Base-by-base conservation (phyloP, 1,284 basidiomycete species). In the Ceratobasidium sp. region DNA sequence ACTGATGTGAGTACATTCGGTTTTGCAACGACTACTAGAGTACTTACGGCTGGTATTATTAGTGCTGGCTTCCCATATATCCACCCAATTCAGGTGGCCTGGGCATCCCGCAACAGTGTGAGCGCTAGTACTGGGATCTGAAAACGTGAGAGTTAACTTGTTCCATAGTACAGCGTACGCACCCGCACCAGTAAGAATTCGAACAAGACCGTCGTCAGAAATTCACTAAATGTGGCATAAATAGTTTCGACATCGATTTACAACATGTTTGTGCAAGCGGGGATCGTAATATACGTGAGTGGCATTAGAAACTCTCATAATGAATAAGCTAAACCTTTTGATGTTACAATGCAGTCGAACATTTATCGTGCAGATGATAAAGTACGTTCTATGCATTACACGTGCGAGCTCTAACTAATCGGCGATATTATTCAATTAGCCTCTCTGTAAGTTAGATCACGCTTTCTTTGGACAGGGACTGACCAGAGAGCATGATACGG, bases 351-450 rank as follows among this genome's bases (percentile, higher is more conserved):
- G 35, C 16, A 58, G 50, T 64, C 72, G 28, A 62, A 73, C 43
- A 69, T 73, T n/a, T 73, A 73, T 52, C 50, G 72, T 18, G 30
- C 21, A 23, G 72, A 73, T 50, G 72, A 73, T 44, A 44, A 49
- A 28, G 57, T 64, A 35, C 21, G 55, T 26, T 55, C 62, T 62
- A 26, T 41, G 30, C 46, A 14, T 23, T 21, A 66, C 58, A 21
- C 32, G 14, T 21, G 13, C 7, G 8, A 35, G n/a, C 11, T 35
- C 18, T 14, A 58, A 8, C 16, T 35, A 49, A 23, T 55, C 41
- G 16, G 41, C 35, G 11, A 38, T 18, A 7, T 11, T 41, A 32
- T 32, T 21, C 18, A 73, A 62, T 26, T 58, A 55, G 58, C 59
- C 59, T 43, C 50, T 63, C 14, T 73, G 49, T 73, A 26, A 64